Conservation (phyloP, 2,329 filamentous ascomycete species). For the Phaeoacremonium minimum region DNA sequence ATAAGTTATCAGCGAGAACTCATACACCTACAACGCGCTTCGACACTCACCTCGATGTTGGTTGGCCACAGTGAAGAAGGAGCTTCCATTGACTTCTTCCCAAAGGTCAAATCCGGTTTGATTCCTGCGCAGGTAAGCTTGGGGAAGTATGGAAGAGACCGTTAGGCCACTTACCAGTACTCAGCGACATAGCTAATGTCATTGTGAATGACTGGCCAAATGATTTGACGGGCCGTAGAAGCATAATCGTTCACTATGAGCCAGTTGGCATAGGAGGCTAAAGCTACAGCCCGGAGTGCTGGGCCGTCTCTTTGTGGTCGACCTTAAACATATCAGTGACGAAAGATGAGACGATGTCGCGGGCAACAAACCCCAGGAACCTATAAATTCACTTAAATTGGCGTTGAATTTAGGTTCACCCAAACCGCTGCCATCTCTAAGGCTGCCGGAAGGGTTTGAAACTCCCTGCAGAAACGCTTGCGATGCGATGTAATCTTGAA, state of each 20-base stretch:
- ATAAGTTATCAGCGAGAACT: conserved; percentile 1
- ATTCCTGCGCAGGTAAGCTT: conserved; percentile 32
- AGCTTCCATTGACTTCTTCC: conserved; percentile 75
- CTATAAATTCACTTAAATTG: conserved; percentile 60
- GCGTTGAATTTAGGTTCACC: conserved; percentile 73
- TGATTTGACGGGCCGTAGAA: conserved; percentile 45
- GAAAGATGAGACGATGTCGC: not conserved
- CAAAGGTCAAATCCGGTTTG: conserved; percentile 70
- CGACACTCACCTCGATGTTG: conserved; percentile 63
- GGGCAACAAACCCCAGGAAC: conserved; percentile 51
- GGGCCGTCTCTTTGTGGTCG: conserved; percentile 78
- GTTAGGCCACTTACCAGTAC: conserved; percentile 50
- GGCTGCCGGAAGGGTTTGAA: conserved; percentile 62
- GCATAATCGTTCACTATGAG: conserved; percentile 63
- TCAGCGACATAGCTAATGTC: conserved; percentile 72
- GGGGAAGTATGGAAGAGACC: not conserved
- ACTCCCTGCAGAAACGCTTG: conserved; percentile 65
- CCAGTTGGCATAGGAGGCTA: conserved; percentile 71
- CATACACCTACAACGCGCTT: no score
- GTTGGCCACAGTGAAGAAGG: conserved; percentile 72
- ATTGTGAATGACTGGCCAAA: conserved; percentile 73
- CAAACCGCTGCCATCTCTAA: conserved; percentile 49
- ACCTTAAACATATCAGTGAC: conserved; percentile 25
- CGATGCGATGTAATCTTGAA: conserved; percentile 64
- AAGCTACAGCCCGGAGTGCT: conserved; percentile 67